Percentiles rank a stretch among this genome's conserved stretches.
phyloP scores from a whole-genome alignment of 768 basidiomycete species.

The Serpula lacrymans region DNA sequence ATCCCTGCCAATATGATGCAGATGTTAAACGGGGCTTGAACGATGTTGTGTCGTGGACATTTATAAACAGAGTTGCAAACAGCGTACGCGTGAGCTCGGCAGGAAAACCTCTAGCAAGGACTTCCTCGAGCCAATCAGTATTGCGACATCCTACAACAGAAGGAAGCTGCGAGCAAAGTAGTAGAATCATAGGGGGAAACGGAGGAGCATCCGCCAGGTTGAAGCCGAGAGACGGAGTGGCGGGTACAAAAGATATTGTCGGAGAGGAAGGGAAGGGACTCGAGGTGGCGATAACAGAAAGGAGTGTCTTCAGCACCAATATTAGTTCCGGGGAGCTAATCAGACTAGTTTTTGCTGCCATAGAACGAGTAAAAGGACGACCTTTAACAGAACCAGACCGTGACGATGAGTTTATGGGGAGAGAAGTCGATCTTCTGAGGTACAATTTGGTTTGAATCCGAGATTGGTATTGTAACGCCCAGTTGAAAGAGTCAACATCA shows the following conservation, averaged over 20 bases:
- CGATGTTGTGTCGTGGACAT: slow-evolving; percentile 15
- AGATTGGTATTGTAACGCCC: slow-evolving; percentile 20
- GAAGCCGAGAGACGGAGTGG: slow-evolving; percentile 6
- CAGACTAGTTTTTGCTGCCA: too few species aligned
- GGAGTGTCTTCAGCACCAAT: slow-evolving; percentile 26
- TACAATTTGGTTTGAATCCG: slow-evolving; percentile 18
- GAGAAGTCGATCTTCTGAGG: slow-evolving; percentile 24
- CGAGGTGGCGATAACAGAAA: slow-evolving; percentile 32
- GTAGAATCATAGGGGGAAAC: slow-evolving; percentile 25
- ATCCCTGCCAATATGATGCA: slow-evolving; percentile 20
- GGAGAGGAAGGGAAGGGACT: slow-evolving; percentile 24
- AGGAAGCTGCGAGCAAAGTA: slow-evolving; percentile 16
- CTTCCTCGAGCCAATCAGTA: slow-evolving; percentile 31
- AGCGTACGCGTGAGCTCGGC: slow-evolving; percentile 27
- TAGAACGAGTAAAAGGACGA: too few species aligned
- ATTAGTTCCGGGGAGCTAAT: too few species aligned
- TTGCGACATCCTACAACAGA: slow-evolving; percentile 24
- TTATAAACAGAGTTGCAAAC: slow-evolving; percentile 14
- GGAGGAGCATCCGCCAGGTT: slow-evolving; percentile 26
- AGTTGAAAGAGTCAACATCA: slow-evolving; percentile 14
- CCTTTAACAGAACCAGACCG: too few species aligned
- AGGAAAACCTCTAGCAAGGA: slow-evolving; percentile 31
- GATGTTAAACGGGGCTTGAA: slow-evolving; percentile 12
- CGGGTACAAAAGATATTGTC: slow-evolving; percentile 10
- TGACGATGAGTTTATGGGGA: too few species aligned